These are phyloP conservation scores for Aspergillus felis DNA, from an alignment of 2,329 filamentous ascomycete genomes.

Conservation along the genomic window DNA sequence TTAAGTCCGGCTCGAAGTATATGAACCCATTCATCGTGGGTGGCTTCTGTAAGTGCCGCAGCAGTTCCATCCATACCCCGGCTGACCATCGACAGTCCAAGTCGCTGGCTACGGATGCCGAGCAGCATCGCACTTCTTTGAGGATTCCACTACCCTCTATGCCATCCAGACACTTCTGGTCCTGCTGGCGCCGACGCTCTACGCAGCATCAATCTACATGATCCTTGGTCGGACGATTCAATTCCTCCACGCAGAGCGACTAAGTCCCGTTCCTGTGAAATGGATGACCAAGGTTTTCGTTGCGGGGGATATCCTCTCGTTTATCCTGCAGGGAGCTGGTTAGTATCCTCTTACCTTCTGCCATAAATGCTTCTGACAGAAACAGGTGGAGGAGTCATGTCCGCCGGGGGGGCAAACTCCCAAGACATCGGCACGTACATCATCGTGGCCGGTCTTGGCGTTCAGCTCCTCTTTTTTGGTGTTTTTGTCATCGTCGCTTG, in stretches of 20 bases:
- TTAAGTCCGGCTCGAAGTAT: constrained; percentile 7
- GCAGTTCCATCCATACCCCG: background rate
- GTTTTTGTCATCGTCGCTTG: constrained; percentile 14
- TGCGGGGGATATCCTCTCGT: constrained; percentile 1
- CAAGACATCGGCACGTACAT: constrained; percentile 15
- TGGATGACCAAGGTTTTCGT: constrained; percentile 4
- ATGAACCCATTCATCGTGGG: constrained; percentile 14
- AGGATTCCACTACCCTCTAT: background rate
- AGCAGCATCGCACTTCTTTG: background rate
- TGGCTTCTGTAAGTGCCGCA: constrained; percentile 12
- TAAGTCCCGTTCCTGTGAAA: background rate
- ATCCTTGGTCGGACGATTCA: background rate
- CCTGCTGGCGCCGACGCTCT: constrained; percentile 2
- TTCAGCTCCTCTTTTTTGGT: constrained; percentile 20
- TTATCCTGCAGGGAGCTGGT: constrained; percentile 1
- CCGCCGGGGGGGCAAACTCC: background rate
- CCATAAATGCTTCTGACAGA: no score
- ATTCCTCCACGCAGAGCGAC: background rate
- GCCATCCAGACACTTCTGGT: constrained; percentile 2
- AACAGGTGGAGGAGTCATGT: constrained; percentile 2
- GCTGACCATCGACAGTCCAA: constrained; percentile 2
- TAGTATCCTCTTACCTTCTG: background rate
- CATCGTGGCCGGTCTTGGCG: constrained; percentile 16
- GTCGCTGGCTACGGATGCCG: constrained; percentile 1
- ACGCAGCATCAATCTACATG: background rate